These are phyloP conservation scores for Malania oleifera DNA, from an alignment of 164 flowering plant genomes.

Conservation along the genomic window DNA sequence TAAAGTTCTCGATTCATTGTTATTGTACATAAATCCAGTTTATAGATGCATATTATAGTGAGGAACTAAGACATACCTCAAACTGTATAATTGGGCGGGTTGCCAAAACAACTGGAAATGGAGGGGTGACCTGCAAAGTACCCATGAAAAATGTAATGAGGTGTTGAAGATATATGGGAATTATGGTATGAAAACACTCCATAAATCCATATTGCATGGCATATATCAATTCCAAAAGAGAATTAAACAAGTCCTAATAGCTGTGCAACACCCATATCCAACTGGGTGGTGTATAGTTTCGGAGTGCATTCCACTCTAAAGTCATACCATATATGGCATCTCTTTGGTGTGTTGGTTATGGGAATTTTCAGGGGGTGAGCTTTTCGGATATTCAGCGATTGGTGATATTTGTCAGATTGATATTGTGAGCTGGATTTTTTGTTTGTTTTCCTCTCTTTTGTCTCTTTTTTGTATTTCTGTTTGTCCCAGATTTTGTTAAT, in stretches of 20 bases:
- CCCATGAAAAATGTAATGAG: slow-evolving; percentile 6
- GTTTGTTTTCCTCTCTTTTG: too few species aligned
- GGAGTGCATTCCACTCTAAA: too few species aligned
- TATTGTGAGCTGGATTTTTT: too few species aligned
- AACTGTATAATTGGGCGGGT: slow-evolving; percentile 72
- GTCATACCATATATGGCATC: too few species aligned
- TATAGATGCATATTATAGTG: neutral
- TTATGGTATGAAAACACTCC: neutral
- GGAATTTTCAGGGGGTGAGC: too few species aligned
- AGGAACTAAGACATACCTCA: slow-evolving; percentile 47
- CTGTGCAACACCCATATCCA: too few species aligned
- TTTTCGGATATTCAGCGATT: too few species aligned
- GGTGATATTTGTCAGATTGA: too few species aligned
- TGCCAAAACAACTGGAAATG: slow-evolving; percentile 62
- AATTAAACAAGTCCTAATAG: neutral
- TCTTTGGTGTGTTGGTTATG: too few species aligned
- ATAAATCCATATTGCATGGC: neutral
- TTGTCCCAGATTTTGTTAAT: too few species aligned
- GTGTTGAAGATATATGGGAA: neutral
- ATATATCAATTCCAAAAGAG: neutral
- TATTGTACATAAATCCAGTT: neutral
- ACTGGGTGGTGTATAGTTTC: too few species aligned
- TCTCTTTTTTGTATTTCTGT: too few species aligned
- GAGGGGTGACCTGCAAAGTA: slow-evolving; percentile 75
- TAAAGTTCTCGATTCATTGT: neutral